Evolutionary conservation across 2,329 filamentous ascomycete species (phyloP), one percentile per base, ranked within the genome.

Genomic region (Colletotrichum eremochloae): DNA sequence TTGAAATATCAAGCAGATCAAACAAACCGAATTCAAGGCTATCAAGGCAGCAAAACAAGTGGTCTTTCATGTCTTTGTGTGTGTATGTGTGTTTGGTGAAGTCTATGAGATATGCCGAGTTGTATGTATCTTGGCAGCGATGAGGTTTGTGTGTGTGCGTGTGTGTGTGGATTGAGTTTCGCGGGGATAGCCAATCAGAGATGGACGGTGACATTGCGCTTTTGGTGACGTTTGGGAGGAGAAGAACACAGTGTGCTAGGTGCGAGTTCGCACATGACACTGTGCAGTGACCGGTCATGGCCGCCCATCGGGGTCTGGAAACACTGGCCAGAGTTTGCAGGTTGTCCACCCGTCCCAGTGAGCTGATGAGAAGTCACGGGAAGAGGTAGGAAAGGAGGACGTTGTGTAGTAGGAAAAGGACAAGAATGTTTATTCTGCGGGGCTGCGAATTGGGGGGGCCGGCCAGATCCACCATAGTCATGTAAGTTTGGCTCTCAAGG

Each of bases 1-100:
- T 44, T 40, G 65, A 68, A 71, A 72, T 46, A 46, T 9, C 18
- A 46, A 46, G 9, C 44, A 31, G 65, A 72, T 72, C 52, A 48
- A 55, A 55, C 44, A 52, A 63, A 40, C 50, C 36, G 58, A 29
- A 29, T 52, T 14, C 4, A 68, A 63, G 14, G 24, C 1, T 33
- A 46, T 58, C 68, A 63, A 58, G 68, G 60, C 29, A 58, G 65
- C 68, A 68, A 63, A 71, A 53, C 15, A 6, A 38, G 2, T 11
- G 44, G 20, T 20, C 15, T 38, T 33, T 15, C 24, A 29, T 40
- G 20, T 20, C 5, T 31, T 55, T 14, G n/a, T 8, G 29, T n/a
- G 11, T 5, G 11, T n/a, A 24, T 24, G 24, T 24, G 24, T 24
- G 24, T 11, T 55, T 55, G 42, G 15, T 44, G 42, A 44, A 20